These are phyloP conservation scores for Capronia epimyces DNA, from an alignment of 2,329 filamentous ascomycete species.

Conservation along the genomic window DNA sequence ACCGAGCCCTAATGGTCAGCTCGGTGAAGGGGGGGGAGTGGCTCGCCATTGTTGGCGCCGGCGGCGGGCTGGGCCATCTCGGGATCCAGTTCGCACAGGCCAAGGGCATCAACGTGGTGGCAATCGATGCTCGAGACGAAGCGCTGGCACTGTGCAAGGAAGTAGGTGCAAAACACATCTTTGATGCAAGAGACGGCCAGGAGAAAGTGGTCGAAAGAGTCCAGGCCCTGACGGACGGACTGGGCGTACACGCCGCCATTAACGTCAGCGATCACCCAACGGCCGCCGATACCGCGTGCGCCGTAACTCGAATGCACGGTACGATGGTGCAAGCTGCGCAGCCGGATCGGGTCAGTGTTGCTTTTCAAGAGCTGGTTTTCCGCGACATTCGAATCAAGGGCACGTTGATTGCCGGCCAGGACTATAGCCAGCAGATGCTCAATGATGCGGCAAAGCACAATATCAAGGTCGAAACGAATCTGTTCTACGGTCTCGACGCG, in stretches of 20 bases:
- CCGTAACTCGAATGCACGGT: slow-evolving; percentile 56
- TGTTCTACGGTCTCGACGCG: slow-evolving; percentile 50
- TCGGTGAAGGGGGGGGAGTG: slow-evolving; percentile 35
- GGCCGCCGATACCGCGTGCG: slow-evolving; percentile 49
- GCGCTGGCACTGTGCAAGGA: slow-evolving; percentile 46
- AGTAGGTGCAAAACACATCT: slow-evolving; percentile 48
- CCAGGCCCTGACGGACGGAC: slow-evolving; percentile 44
- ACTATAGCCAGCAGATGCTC: slow-evolving; percentile 47
- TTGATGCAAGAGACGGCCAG: slow-evolving; percentile 49
- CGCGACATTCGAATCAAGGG: slow-evolving; percentile 50
- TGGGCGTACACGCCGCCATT: slow-evolving; percentile 50
- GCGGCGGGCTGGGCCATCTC: slow-evolving; percentile 52
- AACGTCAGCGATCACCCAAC: slow-evolving; percentile 49
- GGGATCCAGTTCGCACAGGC: slow-evolving; percentile 50
- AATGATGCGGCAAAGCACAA: slow-evolving; percentile 43
- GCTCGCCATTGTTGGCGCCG: slow-evolving; percentile 46
- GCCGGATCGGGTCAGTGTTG: slow-evolving; percentile 35
- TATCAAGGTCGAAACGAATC: slow-evolving; percentile 48
- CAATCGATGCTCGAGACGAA: slow-evolving; percentile 51
- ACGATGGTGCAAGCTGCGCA: slow-evolving; percentile 57
- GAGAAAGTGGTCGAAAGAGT: slow-evolving; percentile 47
- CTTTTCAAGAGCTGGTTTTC: slow-evolving; percentile 48
- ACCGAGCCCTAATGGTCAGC: slow-evolving; percentile 43
- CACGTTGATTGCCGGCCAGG: slow-evolving; percentile 40
- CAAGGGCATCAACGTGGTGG: slow-evolving; percentile 49